Conservation (phyloP, 208 protist genomes). For the Trichomonas vaginalis region DNA sequence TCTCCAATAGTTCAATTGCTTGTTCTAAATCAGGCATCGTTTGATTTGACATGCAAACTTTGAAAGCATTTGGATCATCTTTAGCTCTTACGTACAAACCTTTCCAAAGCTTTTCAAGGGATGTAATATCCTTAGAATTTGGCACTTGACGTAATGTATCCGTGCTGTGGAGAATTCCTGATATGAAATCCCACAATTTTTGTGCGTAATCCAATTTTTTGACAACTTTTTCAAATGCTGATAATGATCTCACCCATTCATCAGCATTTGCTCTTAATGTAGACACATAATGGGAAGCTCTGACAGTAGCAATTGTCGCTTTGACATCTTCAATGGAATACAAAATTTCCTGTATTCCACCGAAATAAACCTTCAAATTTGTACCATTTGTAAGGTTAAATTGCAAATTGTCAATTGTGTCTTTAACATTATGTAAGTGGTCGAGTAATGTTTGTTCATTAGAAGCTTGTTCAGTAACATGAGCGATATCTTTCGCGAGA, state of each 20-base stretch:
- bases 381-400: background rate
- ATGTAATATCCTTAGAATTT: background rate
- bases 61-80: background rate
- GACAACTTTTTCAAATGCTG: slow-evolving; percentile 26
- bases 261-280: slow-evolving; percentile 26
- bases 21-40: background rate
- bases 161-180: background rate
- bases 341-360: background rate
- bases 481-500: background rate
- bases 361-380: background rate
- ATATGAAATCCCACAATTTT: background rate
- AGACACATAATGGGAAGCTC: background rate
- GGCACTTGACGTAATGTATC: background rate
- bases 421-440: background rate
- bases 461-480: background rate
- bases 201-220: background rate
- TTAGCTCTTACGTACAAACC: slow-evolving; percentile 26
- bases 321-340: background rate
- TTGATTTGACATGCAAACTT: background rate
- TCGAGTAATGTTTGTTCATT: background rate
- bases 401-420: background rate
- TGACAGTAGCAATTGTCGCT: background rate
- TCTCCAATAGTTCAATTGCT: slow-evolving; percentile 62
- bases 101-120: slow-evolving; percentile 38
- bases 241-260: slow-evolving; percentile 38